Percentiles rank a stretch among this genome's conserved stretches.
These are phyloP conservation scores for Maudiozyma serrabonitensis DNA, from an alignment of 805 yeast genomes.

Conservation along the genomic window DNA sequence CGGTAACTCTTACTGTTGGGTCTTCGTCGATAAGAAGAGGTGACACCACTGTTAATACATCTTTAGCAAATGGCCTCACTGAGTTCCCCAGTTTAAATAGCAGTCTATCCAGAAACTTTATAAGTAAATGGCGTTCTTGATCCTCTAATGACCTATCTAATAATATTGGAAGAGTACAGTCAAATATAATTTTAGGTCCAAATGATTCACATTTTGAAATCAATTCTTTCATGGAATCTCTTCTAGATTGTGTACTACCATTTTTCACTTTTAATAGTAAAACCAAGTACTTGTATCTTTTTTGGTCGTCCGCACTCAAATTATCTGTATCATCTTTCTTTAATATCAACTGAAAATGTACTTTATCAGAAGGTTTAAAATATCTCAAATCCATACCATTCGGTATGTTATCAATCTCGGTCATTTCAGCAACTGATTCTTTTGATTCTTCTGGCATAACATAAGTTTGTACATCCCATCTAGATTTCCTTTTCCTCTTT, in stretches of 20 bases:
- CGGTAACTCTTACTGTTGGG: constrained; percentile 61
- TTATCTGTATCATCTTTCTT: constrained; percentile 26
- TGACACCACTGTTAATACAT: constrained; percentile 61
- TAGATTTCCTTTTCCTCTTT: constrained; percentile 14
- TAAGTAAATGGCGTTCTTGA: constrained; percentile 72
- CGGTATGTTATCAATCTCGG: constrained; percentile 32
- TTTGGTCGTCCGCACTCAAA: constrained; percentile 42
- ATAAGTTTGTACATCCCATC: constrained; percentile 35
- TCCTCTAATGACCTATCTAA: constrained; percentile 66
- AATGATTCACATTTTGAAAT: constrained; percentile 52
- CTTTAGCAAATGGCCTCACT: constrained; percentile 64
- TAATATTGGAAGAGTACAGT: constrained; percentile 64
- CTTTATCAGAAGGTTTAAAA: constrained; percentile 63
- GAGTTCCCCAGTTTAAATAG: constrained; percentile 54
- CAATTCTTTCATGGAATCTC: constrained; percentile 54
- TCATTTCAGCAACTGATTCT: constrained; percentile 18
- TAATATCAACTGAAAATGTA: constrained; percentile 57
- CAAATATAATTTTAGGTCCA: constrained; percentile 64
- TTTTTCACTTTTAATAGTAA: constrained; percentile 65
- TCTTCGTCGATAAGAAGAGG: constrained; percentile 80
- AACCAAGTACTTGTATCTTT: constrained; percentile 51
- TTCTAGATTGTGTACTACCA: constrained; percentile 62
- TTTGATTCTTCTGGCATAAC: constrained; percentile 41
- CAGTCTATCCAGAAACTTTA: constrained; percentile 64
- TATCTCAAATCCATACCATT: constrained; percentile 55